A percentile compares a stretch with the other conserved stretches of the same genome.
phyloP scores from a whole-genome alignment of 164 flowering plant genomes.

The Nelumbo lutea region DNA sequence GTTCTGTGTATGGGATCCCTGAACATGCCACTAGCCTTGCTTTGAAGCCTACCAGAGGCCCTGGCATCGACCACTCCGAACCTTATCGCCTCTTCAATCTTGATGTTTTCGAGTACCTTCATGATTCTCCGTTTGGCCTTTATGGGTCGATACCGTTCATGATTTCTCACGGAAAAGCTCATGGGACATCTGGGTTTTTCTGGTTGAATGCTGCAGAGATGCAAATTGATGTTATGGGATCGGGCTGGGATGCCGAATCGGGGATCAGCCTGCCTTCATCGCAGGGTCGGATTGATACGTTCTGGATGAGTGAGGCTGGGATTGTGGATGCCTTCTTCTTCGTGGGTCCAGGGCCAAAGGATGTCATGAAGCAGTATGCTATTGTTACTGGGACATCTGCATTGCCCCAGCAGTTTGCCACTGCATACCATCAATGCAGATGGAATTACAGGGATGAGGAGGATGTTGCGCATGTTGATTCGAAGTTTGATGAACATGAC shows the following conservation, averaged over 20 bases:
- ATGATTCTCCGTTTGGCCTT: conserved; percentile 91
- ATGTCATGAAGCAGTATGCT: conserved; percentile 76
- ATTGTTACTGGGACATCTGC: conserved; percentile 74
- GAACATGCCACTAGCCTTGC: conserved; percentile 87
- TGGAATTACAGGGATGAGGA: conserved; percentile 99
- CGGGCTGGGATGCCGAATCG: conserved; percentile 75
- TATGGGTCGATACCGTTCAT: conserved; percentile 95
- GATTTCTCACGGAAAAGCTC: conserved; percentile 70
- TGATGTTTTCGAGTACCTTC: conserved; percentile 87
- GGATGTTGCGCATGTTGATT: conserved; percentile 83
- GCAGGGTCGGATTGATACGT: conserved; percentile 67
- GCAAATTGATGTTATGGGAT: conserved; percentile 91
- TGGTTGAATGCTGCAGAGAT: conserved; percentile 99
- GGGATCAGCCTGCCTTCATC: conserved; percentile 45
- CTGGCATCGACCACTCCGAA: conserved; percentile 81
- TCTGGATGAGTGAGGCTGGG: conserved; percentile 99
- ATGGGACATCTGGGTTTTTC: conserved; percentile 80
- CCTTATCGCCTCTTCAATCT: conserved; percentile 91
- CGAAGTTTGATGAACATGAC: conserved; percentile 87
- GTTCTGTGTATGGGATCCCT: conserved; percentile 88
- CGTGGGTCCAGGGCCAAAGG: conserved; percentile 89
- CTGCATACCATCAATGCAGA: conserved; percentile 90
- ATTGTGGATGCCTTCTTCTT: conserved; percentile 91
- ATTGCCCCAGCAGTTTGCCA: conserved; percentile 85
- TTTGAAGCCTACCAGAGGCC: conserved; percentile 78